A percentile compares a stretch with the other conserved stretches of the same genome.
Conservation (phyloP, 176 grass and related monocot species). For the Alopecurus myosuroides region DNA sequence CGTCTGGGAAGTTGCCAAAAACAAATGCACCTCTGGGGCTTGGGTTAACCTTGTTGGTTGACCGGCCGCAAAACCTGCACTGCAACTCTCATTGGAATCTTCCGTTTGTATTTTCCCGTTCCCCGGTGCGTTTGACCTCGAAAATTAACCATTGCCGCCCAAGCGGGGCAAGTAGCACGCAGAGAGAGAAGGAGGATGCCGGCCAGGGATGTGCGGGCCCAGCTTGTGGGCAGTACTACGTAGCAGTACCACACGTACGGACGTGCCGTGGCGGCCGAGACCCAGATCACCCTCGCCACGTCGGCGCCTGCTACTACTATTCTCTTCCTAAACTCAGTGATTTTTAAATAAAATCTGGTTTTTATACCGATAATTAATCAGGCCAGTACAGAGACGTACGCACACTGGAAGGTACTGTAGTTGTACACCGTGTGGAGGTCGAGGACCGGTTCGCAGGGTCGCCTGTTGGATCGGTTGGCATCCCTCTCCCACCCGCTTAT, state of each 20-base stretch:
- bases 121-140: slow-evolving; percentile 12
- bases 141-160: slow-evolving; percentile 14
- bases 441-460: not conserved
- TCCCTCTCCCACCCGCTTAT: not conserved
- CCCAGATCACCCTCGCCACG: not conserved
- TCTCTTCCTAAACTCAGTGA: not conserved
- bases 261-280: slow-evolving; percentile 15
- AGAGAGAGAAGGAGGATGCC: not conserved
- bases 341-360: not conserved
- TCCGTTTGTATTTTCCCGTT: no score
- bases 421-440: not conserved
- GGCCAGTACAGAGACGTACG: not conserved
- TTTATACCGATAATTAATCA: not conserved
- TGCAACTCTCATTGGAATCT: no score
- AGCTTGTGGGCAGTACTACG: not conserved
- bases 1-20: no score
- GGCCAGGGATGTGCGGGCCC: not conserved
- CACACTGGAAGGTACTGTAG: not conserved
- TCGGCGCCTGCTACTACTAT: not conserved
- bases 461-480: not conserved
- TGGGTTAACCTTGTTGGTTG: no score
- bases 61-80: no score
- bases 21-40: no score
- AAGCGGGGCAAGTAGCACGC: not conserved
- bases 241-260: slow-evolving; percentile 14